Base-by-base conservation (phyloP, 2,329 filamentous ascomycete genomes). In the Aspergillus pseudoviridinutans region DNA sequence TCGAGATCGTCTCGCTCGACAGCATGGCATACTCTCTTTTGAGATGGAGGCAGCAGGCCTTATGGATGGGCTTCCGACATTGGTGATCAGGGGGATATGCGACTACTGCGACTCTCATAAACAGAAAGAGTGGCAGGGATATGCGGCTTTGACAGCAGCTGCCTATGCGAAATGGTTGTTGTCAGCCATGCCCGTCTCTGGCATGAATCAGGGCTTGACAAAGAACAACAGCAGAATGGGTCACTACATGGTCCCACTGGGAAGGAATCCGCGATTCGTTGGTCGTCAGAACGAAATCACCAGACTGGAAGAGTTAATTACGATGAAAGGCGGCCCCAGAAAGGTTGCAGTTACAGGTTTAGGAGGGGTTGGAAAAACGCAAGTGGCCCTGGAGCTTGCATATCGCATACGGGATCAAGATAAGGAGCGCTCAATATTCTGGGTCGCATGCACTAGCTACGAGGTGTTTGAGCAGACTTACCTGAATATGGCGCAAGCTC, bases 321-420 rank as follows among this genome's bases (percentile, higher is more conserved):
- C 32, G 2, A 50, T 25, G 22, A 14, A 46, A 46, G 47, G 44
- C 38, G 24, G 38, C n/a, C 47, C 51, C 25, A 49, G 47, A 22
- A 49, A 32, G 14, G 20, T 54, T 4, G 58, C 58, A 4, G 42
- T 61, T 20, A 38, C 47, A 2, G 61, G 61, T 4, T 49, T 63
- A 9, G 61, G 61, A n/a, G 61, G 59, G 7, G 51, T 61, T 0
- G 54, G 66, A 32, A 70, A 70, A 50, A 61, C 68, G 2, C 66
- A 70, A 49, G 38, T 70, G 38, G 68, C 66, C 3, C 61, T 71
- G 38, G 65, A 69, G 49, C 58, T 65, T 27, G 61, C 64, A 7
- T 64, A 68, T 50, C 61, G 57, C 4, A 28, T 64, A 22, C 59
- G 49, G 17, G 59, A 66, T 9, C 20, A 20, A 44, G 42, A 53